Evolutionary conservation across 441 rosid genomes (phyloP), one percentile per base, ranked within the genome.

Genomic region (Bocquillonia castaneifolia): DNA sequence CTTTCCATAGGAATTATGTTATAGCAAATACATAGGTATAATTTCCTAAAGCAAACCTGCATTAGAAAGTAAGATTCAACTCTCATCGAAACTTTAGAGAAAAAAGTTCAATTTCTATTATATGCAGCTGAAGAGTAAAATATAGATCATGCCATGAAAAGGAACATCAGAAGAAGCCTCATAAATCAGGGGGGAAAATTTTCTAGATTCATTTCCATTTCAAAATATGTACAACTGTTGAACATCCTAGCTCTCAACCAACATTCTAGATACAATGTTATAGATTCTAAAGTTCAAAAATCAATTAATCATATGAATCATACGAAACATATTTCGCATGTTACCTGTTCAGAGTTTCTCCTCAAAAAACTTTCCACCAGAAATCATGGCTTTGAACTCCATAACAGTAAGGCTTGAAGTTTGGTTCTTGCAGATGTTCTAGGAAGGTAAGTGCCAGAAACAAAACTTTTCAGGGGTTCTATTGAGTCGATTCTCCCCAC

Each of bases 401-500:
- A 73, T 31, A 47, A 72, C 22, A 32, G 42, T 54, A 42, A 44
- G 64, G 59, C 37, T 53, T 63, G 67, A 69, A 42, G 63, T 36
- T 57, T 29, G 63, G 31, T 52, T 15, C 68, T 34, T 37, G 50
- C 67, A 31, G 50, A 70, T 40, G 44, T 64, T 66, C 72, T 59
- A 32, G 29, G 18, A 14, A 0, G 31, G 32, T 7, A 57, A 58
- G 45, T 50, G 26, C 57, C 69, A 63, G 39, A 36, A 26, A 63
- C 36, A 68, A 73, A 56, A 52, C 6, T 54, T 68, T 50, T 74
- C 67, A 75, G 23, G 45, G 62, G 36, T 72, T 66, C n/a, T 50
- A 47, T 39, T 25, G 70, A 28, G 59, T 36, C 53, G 48, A 32
- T 69, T 83, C 84, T 67, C 67, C 80, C 89, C 85, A 81, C 50